Percentiles rank a stretch among this genome's conserved stretches.
phyloP scores from a whole-genome alignment of 164 flowering plant species.

The Stephania cephalantha region DNA sequence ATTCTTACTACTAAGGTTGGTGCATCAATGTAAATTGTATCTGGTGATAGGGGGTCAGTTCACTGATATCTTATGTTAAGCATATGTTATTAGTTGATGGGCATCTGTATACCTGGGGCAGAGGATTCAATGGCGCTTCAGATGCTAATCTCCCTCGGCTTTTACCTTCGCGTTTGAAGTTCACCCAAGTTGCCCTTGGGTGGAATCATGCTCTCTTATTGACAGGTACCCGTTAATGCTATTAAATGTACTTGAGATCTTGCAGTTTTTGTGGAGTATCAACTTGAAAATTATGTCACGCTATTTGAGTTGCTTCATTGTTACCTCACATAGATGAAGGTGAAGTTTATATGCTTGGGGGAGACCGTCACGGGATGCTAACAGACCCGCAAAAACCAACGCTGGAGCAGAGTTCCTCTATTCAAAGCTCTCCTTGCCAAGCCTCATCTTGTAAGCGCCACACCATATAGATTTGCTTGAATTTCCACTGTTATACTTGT shows the following conservation, averaged over 20 bases:
- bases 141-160: conserved; percentile 39
- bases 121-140: conserved; percentile 50
- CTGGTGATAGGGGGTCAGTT: not conserved
- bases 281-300: not conserved
- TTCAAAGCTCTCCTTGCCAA: conserved; percentile 8
- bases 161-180: conserved; percentile 25
- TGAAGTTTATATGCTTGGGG: conserved; percentile 69
- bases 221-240: conserved; percentile 37
- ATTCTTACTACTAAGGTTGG: no score
- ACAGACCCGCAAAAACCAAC: conserved; percentile 29
- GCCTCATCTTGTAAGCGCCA: conserved; percentile 14
- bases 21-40: no score
- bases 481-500: not conserved
- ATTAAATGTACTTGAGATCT: not conserved
- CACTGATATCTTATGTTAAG: not conserved
- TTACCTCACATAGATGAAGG: conserved; percentile 41
- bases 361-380: conserved; percentile 55
- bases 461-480: not conserved
- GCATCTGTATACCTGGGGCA: conserved; percentile 75
- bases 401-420: conserved; percentile 8
- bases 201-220: conserved; percentile 83
- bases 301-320: not conserved
- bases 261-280: not conserved
- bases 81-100: conserved; percentile 46
- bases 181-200: conserved; percentile 59